A percentile compares a stretch with the other conserved stretches of the same genome.
phyloP scores from a whole-genome alignment of 2,329 filamentous ascomycete species.

The Coniochaeta prunicola region DNA sequence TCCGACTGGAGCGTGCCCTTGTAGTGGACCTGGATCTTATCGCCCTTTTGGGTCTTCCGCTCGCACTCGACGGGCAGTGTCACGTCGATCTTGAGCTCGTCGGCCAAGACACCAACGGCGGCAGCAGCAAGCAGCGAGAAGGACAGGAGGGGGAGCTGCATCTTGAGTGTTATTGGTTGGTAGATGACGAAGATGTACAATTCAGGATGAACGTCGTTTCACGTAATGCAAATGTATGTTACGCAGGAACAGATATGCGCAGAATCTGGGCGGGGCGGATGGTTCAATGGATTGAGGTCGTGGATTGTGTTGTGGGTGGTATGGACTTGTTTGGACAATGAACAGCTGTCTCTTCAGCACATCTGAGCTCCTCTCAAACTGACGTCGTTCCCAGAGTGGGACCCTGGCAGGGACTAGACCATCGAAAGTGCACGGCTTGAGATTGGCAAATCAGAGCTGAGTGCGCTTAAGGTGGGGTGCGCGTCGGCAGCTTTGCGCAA shows the following conservation, averaged over 20 bases:
- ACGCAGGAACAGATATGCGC: background rate
- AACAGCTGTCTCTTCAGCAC: background rate
- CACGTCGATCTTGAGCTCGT: constrained; percentile 70
- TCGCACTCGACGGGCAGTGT: constrained; percentile 69
- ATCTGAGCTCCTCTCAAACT: background rate
- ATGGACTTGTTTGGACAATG: background rate
- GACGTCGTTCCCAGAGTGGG: background rate
- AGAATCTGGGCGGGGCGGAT: background rate
- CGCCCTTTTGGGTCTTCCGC: constrained; percentile 68
- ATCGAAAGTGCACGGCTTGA: background rate
- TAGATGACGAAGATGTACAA: background rate
- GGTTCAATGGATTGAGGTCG: background rate
- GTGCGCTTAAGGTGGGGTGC: background rate
- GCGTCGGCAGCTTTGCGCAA: no score
- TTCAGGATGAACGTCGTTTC: background rate
- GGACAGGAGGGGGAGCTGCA: constrained; percentile 41
- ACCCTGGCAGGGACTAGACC: background rate
- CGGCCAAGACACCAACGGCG: constrained; percentile 41
- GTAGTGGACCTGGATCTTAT: constrained; percentile 84
- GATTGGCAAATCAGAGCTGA: background rate
- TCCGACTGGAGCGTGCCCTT: constrained; percentile 67
- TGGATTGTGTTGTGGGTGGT: background rate
- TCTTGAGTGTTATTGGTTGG: constrained; percentile 24
- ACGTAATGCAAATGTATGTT: background rate
- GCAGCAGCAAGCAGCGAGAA: constrained; percentile 45